Evolutionary conservation across 148 eudicot genomes (phyloP), one percentile per base, ranked within the genome.

Genomic region (Euryodendron excelsum): DNA sequence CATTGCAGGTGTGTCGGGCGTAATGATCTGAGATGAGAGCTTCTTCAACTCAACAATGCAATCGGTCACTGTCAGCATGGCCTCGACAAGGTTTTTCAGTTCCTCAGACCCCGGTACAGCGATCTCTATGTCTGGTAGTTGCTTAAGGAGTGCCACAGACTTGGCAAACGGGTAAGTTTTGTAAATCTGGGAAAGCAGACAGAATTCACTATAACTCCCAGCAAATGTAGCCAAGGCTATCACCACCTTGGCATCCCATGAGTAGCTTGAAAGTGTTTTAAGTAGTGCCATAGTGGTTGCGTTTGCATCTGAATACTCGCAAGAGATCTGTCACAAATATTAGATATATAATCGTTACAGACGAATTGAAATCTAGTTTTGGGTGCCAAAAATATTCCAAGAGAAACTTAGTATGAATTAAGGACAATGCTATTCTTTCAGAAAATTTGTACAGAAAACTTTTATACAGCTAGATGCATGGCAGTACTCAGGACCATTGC

Each of bases 221-320:
- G 94, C 87, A 75, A 91, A 93, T 20, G 94, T 91, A 3, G 93
- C 93, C 0, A 93, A 86, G 28, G 90, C 68, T 27, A 91, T 85
- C 69, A 84, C 89, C 65, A 81, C 93, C 82, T 93, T 93, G 45
- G 97, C 89, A 69, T 93, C 97, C 97, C 97, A 93, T 45, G 89
- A 36, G 76, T 91, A 93, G 87, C 59, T 84, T 17, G 94, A 82
- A 5, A 89, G 89, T 73, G 83, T 78, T 62, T 86, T 82, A 75
- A 92, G 86, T 37, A 93, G 75, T 59, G 84, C 80, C 79, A 89
- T 48, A 2, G 96, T 84, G 45, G 88, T 85, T 34, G 86, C 61
- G 55, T 91, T 94, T 10, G 93, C 85, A 1, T 85, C 74, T 1
- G 87, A 73, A 80, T 86, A 86, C 76, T 90, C 88, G 88, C 93